Percentiles rank a stretch among this genome's conserved stretches.
Conservation (phyloP, 805 yeast species). For the Yarrowia sp. region DNA sequence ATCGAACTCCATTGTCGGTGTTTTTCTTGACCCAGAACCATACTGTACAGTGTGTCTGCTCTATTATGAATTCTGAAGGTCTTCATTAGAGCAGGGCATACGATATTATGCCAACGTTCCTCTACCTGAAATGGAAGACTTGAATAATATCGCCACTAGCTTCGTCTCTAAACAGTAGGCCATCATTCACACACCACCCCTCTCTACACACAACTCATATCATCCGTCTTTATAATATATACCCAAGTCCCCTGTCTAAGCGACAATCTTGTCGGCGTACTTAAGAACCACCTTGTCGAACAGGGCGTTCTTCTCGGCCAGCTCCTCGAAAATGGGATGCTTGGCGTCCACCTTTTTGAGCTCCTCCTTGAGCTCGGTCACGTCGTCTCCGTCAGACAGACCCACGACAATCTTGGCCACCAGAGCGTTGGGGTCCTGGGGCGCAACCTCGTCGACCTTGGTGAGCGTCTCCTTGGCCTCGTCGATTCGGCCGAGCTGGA, state of each 20-base stretch:
- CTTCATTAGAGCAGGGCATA: too few species aligned
- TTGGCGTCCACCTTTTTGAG: slow-evolving; percentile 50
- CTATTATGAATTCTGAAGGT: too few species aligned
- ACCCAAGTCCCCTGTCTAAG: background rate
- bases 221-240: background rate
- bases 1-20: too few species aligned
- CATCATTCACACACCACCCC: too few species aligned
- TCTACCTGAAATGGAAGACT: too few species aligned
- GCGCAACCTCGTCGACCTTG: slow-evolving; percentile 45
- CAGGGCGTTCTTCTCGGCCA: slow-evolving; percentile 56
- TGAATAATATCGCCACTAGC: too few species aligned
- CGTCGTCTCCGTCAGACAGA: slow-evolving; percentile 51
- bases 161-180: too few species aligned
- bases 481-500: slow-evolving; percentile 75
- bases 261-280: slow-evolving; percentile 32
- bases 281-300: slow-evolving; percentile 61
- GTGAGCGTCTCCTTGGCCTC: slow-evolving; percentile 65
- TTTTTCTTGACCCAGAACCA: too few species aligned
- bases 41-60: too few species aligned
- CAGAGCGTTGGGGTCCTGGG: slow-evolving; percentile 43
- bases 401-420: slow-evolving; percentile 66
- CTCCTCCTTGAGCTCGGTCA: slow-evolving; percentile 46
- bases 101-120: too few species aligned
- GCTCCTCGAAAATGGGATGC: slow-evolving; percentile 58
- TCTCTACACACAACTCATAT: background rate